Evolutionary conservation across 164 flowering plant species (phyloP).

Genomic region (Aristolochia contorta): DNA sequence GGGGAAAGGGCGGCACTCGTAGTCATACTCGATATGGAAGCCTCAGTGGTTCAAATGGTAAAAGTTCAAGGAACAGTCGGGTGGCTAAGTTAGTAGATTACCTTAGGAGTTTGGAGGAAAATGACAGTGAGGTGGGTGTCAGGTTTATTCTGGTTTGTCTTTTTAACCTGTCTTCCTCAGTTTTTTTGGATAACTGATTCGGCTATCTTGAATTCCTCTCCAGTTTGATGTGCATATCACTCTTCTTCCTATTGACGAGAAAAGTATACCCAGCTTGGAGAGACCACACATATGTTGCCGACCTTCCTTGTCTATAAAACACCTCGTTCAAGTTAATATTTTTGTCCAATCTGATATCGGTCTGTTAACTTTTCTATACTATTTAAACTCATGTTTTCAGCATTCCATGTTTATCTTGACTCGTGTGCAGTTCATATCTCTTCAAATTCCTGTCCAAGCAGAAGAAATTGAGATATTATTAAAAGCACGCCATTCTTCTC

Average conservation of each 20-base stretch:
- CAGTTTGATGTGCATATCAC: constrained; percentile 59
- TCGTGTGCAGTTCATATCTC: constrained; percentile 47
- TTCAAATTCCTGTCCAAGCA: constrained; percentile 12
- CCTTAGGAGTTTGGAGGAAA: constrained; percentile 44
- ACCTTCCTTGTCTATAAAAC: constrained; percentile 43
- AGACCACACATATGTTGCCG: constrained; percentile 67
- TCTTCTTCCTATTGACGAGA: constrained; percentile 51
- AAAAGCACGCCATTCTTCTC: constrained; percentile 18
- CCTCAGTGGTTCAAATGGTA: constrained; percentile 30
- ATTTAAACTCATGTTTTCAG: background rate
- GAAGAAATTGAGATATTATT: constrained; percentile 31
- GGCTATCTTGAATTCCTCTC: background rate
- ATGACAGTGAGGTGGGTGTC: constrained; percentile 23
- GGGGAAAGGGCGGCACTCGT: constrained; percentile 80
- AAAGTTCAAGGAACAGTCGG: constrained; percentile 35
- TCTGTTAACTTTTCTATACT: background rate
- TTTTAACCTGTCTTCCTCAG: background rate
- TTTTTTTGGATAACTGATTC: constrained; percentile 1
- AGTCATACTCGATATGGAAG: constrained; percentile 64
- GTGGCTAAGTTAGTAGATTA: constrained; percentile 47
- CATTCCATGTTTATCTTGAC: background rate
- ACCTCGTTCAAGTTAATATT: constrained; percentile 46
- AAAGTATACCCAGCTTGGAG: constrained; percentile 44
- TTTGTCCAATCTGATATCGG: background rate
- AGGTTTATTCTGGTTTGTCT: background rate